These are phyloP conservation scores for Phytophthora sp. DNA, from an alignment of 352 stramenopile species.

Conservation along the genomic window DNA sequence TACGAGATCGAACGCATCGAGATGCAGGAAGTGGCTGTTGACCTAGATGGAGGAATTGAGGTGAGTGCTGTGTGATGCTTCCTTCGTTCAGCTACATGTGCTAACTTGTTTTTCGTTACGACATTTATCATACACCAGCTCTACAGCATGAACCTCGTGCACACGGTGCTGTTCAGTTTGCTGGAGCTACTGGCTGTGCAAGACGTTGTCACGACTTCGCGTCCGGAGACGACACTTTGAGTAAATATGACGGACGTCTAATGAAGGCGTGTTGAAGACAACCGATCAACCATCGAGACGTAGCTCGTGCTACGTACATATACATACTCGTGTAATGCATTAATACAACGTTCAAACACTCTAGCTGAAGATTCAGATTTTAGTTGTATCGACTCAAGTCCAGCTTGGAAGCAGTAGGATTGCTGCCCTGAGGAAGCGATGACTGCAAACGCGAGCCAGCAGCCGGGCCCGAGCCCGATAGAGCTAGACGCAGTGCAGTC, in stretches of 20 bases:
- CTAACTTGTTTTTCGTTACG: conserved; percentile 9
- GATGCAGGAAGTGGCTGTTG: conserved; percentile 54
- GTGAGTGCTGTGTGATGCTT: too few species aligned
- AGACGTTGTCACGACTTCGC: conserved; percentile 35
- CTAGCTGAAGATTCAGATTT: background rate
- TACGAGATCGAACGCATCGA: conserved; percentile 58
- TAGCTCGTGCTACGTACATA: background rate
- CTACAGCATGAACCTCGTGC: conserved; percentile 54
- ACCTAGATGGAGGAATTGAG: conserved; percentile 49
- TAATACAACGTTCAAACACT: conserved; percentile 19
- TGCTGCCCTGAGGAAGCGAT: background rate
- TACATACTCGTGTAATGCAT: conserved; percentile 9
- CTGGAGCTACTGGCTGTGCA: conserved; percentile 55
- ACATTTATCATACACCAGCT: conserved; percentile 36
- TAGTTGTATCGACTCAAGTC: conserved; percentile 61
- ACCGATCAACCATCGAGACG: conserved; percentile 15
- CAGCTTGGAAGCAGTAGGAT: conserved; percentile 30
- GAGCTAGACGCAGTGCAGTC: conserved; percentile 45
- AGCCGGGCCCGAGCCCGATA: conserved; percentile 30
- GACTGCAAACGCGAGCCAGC: conserved; percentile 4
- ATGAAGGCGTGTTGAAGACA: background rate
- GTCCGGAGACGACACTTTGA: conserved; percentile 53
- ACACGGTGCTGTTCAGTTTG: conserved; percentile 49
- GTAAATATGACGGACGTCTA: conserved; percentile 1
- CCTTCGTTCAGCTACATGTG: too few species aligned